Conservation (phyloP, 108 stramenopile genomes). For the Aureococcus anophagefferens region DNA sequence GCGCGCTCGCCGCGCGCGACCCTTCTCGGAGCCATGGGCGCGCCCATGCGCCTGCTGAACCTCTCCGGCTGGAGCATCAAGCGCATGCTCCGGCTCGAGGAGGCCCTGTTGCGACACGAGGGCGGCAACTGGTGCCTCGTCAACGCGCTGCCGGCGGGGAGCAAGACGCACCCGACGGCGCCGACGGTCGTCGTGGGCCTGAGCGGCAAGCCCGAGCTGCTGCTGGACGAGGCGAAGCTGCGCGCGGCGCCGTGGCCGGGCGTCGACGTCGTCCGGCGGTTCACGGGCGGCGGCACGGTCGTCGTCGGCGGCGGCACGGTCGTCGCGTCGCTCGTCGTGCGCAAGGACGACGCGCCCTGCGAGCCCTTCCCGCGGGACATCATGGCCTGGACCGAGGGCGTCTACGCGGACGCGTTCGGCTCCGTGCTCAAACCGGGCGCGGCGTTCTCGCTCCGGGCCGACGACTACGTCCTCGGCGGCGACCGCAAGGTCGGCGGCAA, state of each 20-base stretch:
- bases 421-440: too few species aligned
- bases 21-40: too few species aligned
- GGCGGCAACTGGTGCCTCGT: constrained; percentile 47
- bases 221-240: constrained; percentile 46
- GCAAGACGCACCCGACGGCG: constrained; percentile 12
- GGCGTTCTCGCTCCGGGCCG: constrained; percentile 53
- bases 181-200: constrained; percentile 70
- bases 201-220: constrained; percentile 64
- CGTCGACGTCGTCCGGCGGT: constrained; percentile 65
- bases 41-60: background rate
- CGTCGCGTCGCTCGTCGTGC: constrained; percentile 69
- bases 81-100: constrained; percentile 54
- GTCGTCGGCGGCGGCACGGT: constrained; percentile 69
- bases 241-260: constrained; percentile 46
- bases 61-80: background rate
- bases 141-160: background rate
- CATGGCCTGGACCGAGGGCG: constrained; percentile 78
- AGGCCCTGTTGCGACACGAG: constrained; percentile 62
- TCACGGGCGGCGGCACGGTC: constrained; percentile 89
- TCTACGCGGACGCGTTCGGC: constrained; percentile 6
- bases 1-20: too few species aligned
- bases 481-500: constrained; percentile 82
- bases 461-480: constrained; percentile 77
- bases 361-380: constrained; percentile 66
- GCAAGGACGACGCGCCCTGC: constrained; percentile 29